Evolutionary conservation across 2,329 filamentous ascomycete genomes (phyloP).

Genomic region (Aspergillus udagawae): DNA sequence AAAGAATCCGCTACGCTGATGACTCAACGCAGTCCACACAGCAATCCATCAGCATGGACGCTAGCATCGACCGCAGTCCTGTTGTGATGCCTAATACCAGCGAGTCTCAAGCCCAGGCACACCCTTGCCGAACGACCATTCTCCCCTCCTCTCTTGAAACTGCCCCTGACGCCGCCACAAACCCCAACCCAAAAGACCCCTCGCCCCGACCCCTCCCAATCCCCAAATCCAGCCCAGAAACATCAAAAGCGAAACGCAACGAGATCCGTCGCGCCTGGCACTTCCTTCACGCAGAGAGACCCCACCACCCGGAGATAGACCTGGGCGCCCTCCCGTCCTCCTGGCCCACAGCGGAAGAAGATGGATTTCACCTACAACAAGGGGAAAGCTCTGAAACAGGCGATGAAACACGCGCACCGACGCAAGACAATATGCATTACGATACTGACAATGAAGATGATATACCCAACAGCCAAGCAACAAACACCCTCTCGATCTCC

Average conservation of each 20-base stretch:
- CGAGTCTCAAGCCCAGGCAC: too few species aligned
- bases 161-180: conserved; percentile 1
- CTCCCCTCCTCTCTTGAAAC: conserved; percentile 3
- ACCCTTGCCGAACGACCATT: too few species aligned
- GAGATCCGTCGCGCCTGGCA: conserved; percentile 23
- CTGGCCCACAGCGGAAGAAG: conserved; percentile 16
- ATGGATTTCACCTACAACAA: not conserved
- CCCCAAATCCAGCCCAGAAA: conserved; percentile 1
- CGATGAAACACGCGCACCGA: not conserved
- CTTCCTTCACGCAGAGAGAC: conserved; percentile 18
- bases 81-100: too few species aligned
- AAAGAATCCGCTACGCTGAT: conserved; percentile 17
- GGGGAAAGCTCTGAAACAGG: not conserved
- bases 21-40: conserved; percentile 19
- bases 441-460: not conserved
- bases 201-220: conserved; percentile 3
- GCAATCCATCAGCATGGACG: conserved; percentile 12
- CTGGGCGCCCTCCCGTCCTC: conserved; percentile 27
- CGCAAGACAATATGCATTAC: too few species aligned
- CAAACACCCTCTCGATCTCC: conserved; percentile 19
- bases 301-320: conserved; percentile 16
- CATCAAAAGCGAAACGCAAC: conserved; percentile 16
- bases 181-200: not conserved
- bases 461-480: conserved; percentile 4
- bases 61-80: conserved; percentile 1